These are phyloP conservation scores for Inga laurina DNA, from an alignment of 306 rosid species.

Conservation along the genomic window DNA sequence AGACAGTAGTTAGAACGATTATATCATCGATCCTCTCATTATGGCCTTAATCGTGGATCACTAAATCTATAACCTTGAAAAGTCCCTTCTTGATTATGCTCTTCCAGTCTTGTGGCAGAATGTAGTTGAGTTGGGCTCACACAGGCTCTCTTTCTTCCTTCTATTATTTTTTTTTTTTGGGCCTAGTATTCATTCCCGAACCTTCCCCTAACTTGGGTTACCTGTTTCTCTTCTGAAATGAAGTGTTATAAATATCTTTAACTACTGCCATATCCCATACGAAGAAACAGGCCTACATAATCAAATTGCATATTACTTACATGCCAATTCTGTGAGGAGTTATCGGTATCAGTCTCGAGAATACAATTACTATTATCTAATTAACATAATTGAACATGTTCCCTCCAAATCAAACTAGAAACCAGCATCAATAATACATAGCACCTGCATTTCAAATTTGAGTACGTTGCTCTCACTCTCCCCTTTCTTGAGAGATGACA, in stretches of 20 bases:
- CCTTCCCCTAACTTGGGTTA: constrained; percentile 11
- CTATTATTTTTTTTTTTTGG: neutral
- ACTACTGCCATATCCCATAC: constrained; percentile 3
- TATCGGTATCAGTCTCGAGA: neutral
- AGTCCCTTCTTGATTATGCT: constrained; percentile 4
- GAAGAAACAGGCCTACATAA: constrained; percentile 19
- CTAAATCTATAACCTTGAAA: constrained; percentile 16
- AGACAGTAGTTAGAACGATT: neutral
- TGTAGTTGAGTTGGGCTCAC: neutral
- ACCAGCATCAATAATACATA: no score
- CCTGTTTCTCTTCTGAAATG: neutral
- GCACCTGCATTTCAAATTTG: no score
- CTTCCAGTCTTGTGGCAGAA: neutral
- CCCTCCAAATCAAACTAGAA: no score
- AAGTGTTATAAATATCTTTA: neutral
- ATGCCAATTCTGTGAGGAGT: constrained; percentile 11
- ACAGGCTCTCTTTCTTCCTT: neutral
- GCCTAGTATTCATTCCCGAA: constrained; percentile 16
- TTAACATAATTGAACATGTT: no score
- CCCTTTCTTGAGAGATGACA: no score
- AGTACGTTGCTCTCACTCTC: no score
- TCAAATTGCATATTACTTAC: constrained; percentile 16
- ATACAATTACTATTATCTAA: neutral
- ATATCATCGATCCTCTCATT: constrained; percentile 20
- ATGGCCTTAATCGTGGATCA: constrained; percentile 21